Conservation (phyloP, 768 basidiomycete genomes). For the Udeniomyces megalosporus region DNA sequence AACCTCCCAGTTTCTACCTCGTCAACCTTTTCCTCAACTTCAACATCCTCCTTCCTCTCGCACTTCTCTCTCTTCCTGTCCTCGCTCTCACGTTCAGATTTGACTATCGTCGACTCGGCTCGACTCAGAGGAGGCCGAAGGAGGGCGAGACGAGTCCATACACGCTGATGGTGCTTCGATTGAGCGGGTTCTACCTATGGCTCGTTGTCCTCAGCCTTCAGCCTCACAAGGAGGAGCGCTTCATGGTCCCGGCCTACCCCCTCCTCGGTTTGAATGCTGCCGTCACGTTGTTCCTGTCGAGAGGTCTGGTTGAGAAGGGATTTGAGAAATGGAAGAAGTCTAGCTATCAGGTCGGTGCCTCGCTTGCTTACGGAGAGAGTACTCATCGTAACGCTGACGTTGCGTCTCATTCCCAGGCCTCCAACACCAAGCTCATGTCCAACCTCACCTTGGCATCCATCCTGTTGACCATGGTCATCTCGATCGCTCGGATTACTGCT, state of each 20-base stretch:
- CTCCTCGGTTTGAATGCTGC: constrained; percentile 88
- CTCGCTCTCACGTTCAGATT: constrained; percentile 54
- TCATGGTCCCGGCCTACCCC: constrained; percentile 89
- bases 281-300: constrained; percentile 62
- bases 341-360: background rate
- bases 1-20: constrained; percentile 72
- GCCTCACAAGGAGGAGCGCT: constrained; percentile 95
- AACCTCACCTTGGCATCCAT: constrained; percentile 56
- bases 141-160: constrained; percentile 46
- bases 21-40: constrained; percentile 85
- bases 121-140: constrained; percentile 38
- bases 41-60: constrained; percentile 68
- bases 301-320: constrained; percentile 67
- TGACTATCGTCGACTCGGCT: constrained; percentile 53
- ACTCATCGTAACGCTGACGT: background rate
- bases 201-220: constrained; percentile 58
- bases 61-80: constrained; percentile 62
- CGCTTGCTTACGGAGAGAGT: no score
- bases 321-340: constrained; percentile 62
- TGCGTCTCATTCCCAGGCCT: constrained; percentile 41
- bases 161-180: constrained; percentile 52
- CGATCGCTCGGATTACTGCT: constrained; percentile 62
- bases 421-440: constrained; percentile 56
- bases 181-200: constrained; percentile 93
- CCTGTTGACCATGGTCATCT: constrained; percentile 49